phyloP scores from a whole-genome alignment of 2,329 filamentous ascomycete species.

The Aspergillus sp. region DNA sequence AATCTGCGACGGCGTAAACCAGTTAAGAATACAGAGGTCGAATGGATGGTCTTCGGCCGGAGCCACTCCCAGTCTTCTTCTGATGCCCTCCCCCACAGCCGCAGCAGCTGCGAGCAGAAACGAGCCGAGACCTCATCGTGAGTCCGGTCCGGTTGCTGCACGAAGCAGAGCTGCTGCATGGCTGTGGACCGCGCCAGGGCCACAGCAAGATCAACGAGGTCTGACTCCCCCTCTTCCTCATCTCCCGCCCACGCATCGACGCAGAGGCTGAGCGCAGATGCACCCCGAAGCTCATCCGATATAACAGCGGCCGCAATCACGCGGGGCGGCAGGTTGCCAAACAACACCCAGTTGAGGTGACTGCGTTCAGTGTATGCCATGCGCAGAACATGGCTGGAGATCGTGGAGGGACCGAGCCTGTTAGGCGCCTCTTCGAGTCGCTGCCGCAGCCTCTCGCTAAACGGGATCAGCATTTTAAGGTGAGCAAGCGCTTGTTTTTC shows the following conservation, averaged over 20 bases:
- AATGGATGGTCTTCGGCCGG: conserved; percentile 9
- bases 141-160: conserved; percentile 8
- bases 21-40: conserved; percentile 11
- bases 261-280: conserved; percentile 16
- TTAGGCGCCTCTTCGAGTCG: conserved; percentile 13
- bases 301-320: conserved; percentile 11
- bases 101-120: conserved; percentile 7
- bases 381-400: conserved; percentile 11
- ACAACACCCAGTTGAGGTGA: conserved; percentile 15
- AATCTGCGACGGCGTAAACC: conserved; percentile 6
- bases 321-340: conserved; percentile 11
- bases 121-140: conserved; percentile 10
- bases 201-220: conserved; percentile 7
- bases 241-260: conserved; percentile 1
- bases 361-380: conserved; percentile 11
- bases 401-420: conserved; percentile 10
- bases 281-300: conserved; percentile 13
- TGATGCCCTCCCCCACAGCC: neutral
- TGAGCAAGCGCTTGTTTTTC: conserved; percentile 3
- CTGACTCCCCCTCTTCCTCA: neutral
- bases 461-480: conserved; percentile 8
- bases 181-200: conserved; percentile 7
- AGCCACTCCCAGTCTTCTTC: conserved; percentile 8
- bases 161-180: conserved; percentile 13
- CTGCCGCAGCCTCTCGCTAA: conserved; percentile 10